Evolutionary conservation across 2,329 filamentous ascomycete species (phyloP).

Genomic region (Hypoxylon sp.): DNA sequence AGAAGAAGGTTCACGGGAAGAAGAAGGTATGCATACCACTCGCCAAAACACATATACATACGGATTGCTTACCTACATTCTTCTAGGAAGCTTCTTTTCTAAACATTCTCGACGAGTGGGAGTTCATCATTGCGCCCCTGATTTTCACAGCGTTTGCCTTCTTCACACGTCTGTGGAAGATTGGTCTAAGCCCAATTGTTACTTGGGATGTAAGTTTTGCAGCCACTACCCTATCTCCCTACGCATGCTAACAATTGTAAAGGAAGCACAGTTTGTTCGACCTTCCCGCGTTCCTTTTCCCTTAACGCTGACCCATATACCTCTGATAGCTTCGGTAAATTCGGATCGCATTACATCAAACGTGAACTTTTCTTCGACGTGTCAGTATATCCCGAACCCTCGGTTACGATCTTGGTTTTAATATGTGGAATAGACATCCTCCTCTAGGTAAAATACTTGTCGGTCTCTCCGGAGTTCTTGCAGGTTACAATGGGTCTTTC

Average conservation of each 20-base stretch:
- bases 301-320: constrained; percentile 41
- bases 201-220: constrained; percentile 64
- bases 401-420: constrained; percentile 26
- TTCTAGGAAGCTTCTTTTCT: constrained; percentile 64
- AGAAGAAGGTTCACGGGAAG: constrained; percentile 64
- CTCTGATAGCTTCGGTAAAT: constrained; percentile 82
- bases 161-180: constrained; percentile 75
- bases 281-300: constrained; percentile 22
- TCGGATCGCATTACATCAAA: constrained; percentile 98
- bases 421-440: constrained; percentile 61
- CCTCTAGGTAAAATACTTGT: constrained; percentile 99
- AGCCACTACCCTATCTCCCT: not conserved
- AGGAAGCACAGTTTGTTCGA: constrained; percentile 66
- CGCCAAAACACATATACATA: constrained; percentile 10
- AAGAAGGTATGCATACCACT: constrained; percentile 63
- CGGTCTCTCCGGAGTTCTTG: constrained; percentile 92
- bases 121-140: constrained; percentile 68
- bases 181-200: constrained; percentile 72
- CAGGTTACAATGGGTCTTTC: constrained; percentile 98
- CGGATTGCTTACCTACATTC: constrained; percentile 32
- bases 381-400: constrained; percentile 44
- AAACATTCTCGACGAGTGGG: constrained; percentile 69
- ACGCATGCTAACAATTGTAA: constrained; percentile 30
- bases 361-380: constrained; percentile 98
- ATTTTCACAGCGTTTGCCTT: constrained; percentile 69